phyloP scores from a whole-genome alignment of 225 moss, liverwort and hornwort genomes.

The Physcomitrellopsis africana region DNA sequence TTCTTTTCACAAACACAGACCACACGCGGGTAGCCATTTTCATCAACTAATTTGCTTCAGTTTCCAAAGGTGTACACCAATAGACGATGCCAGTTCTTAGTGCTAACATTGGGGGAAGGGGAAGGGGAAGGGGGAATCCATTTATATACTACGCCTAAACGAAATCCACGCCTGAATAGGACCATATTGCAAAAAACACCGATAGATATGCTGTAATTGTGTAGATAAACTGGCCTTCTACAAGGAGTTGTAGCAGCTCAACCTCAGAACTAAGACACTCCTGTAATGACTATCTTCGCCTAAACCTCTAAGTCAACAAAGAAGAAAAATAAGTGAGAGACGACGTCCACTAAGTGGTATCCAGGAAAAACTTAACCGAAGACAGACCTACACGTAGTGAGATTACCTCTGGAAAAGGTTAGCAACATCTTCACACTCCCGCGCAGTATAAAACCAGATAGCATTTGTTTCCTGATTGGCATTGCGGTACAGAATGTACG shows the following conservation, averaged over 20 bases:
- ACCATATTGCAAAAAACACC: background rate
- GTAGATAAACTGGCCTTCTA: background rate
- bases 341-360: too few species aligned
- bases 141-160: background rate
- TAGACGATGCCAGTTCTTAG: too few species aligned
- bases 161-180: too few species aligned
- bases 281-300: constrained; percentile 4
- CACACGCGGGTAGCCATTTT: too few species aligned
- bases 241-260: background rate
- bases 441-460: constrained; percentile 94
- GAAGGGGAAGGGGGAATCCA: too few species aligned
- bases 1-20: background rate
- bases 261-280: background rate
- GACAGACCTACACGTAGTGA: background rate
- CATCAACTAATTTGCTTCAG: background rate
- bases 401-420: constrained; percentile 83
- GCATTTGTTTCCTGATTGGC: constrained; percentile 94
- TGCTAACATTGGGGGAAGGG: too few species aligned
- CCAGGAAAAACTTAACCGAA: background rate
- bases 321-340: background rate
- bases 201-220: background rate
- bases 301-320: background rate
- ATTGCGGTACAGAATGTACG: constrained; percentile 94
- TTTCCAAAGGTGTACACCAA: background rate
- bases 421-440: constrained; percentile 97